These are phyloP conservation scores for Symbiodinium natans DNA, from an alignment of 73 alveolate species.

Conservation along the genomic window DNA sequence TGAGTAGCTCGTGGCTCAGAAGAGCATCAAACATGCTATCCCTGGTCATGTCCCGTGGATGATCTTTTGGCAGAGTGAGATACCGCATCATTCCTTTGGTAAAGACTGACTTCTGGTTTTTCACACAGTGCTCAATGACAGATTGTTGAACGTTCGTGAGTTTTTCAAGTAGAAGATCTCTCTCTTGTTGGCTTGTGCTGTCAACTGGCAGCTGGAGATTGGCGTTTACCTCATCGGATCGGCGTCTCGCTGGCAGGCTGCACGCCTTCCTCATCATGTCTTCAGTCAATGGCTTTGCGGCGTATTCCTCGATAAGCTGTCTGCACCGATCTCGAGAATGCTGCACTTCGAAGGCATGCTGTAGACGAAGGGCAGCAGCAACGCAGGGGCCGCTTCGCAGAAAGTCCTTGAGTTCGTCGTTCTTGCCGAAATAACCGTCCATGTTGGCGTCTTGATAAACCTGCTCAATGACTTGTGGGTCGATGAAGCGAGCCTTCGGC, in stretches of 20 bases:
- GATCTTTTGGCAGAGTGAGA: not conserved
- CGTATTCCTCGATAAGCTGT: slow-evolving; percentile 32
- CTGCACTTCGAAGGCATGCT: slow-evolving; percentile 7
- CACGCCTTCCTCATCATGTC: slow-evolving; percentile 37
- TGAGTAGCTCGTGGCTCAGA: not conserved
- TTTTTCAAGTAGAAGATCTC: not conserved
- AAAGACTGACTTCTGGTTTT: not conserved
- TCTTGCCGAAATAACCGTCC: not conserved
- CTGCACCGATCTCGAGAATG: not conserved
- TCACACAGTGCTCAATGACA: not conserved
- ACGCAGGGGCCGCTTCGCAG: not conserved
- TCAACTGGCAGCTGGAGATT: not conserved
- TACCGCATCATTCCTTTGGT: not conserved
- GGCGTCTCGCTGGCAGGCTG: slow-evolving; percentile 5
- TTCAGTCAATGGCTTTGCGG: not conserved
- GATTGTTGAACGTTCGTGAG: not conserved
- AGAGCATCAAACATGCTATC: not conserved
- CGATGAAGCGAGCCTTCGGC: not conserved
- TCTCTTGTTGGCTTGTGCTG: not conserved
- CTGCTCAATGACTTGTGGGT: not conserved
- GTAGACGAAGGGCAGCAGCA: slow-evolving; percentile 11
- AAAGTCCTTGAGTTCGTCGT: not conserved
- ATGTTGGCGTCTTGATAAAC: not conserved
- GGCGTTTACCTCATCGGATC: not conserved
- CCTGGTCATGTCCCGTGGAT: not conserved